Conservation (phyloP, 148 eudicot genomes). For the Linanthus parryae region DNA sequence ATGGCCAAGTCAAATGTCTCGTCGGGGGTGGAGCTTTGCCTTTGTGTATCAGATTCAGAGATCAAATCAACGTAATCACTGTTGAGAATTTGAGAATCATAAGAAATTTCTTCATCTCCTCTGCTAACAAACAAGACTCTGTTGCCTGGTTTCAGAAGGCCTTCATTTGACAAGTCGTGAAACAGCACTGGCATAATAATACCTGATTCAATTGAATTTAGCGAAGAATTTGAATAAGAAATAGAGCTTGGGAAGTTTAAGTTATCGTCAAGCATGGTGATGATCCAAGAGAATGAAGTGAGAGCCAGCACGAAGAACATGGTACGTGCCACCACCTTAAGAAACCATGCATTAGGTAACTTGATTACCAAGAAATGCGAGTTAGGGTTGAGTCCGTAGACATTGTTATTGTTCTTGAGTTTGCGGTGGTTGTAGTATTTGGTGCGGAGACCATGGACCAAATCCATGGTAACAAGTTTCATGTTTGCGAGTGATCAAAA, state of each 20-base stretch:
- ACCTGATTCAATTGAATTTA: conserved; percentile 5
- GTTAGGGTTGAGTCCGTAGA: not conserved
- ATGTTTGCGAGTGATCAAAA: not conserved
- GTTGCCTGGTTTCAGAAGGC: conserved; percentile 26
- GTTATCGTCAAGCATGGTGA: no score
- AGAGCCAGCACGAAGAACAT: conserved; percentile 30
- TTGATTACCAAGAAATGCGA: conserved; percentile 2
- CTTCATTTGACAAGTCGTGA: conserved; percentile 41
- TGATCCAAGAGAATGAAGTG: conserved; percentile 22
- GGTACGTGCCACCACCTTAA: conserved; percentile 31
- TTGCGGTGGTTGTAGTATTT: conserved; percentile 2
- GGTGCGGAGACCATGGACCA: conserved; percentile 12
- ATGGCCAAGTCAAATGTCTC: conserved; percentile 34
- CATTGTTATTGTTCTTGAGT: not conserved
- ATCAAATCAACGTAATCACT: conserved; percentile 12
- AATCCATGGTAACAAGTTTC: conserved; percentile 8
- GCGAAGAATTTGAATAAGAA: not conserved
- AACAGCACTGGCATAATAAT: conserved; percentile 25
- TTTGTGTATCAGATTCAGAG: conserved; percentile 8
- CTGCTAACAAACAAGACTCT: conserved; percentile 22
- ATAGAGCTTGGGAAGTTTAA: no score
- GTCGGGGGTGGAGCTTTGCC: conserved; percentile 19
- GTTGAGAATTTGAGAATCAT: conserved; percentile 7
- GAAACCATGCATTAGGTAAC: conserved; percentile 2
- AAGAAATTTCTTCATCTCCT: not conserved